Conservation (phyloP, 495 filamentous ascomycete genomes). For the Xylaria bambusicola region DNA sequence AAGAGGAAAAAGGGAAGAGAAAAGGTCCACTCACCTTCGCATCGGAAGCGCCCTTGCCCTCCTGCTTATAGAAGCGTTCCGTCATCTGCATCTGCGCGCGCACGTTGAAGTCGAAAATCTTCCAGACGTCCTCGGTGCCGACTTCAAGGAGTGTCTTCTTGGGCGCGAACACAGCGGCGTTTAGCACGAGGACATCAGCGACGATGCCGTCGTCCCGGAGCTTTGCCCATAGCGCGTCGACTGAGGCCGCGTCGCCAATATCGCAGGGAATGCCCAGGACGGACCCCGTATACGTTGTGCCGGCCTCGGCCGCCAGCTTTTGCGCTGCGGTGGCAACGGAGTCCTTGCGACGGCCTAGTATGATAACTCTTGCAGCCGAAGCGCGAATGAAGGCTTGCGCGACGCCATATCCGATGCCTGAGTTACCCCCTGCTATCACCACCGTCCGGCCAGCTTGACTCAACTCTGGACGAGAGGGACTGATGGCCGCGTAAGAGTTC, state of each 20-base stretch:
- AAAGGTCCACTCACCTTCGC: constrained; percentile 3
- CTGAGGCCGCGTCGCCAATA: constrained; percentile 20
- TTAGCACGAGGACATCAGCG: constrained; percentile 46
- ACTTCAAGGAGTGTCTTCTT: constrained; percentile 28
- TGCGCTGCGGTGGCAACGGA: constrained; percentile 16
- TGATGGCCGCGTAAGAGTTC: constrained; percentile 40
- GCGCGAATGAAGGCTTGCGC: constrained; percentile 37
- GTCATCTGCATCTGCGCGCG: constrained; percentile 37
- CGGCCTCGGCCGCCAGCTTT: constrained; percentile 10
- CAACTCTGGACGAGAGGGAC: constrained; percentile 45
- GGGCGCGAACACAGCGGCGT: constrained; percentile 28
- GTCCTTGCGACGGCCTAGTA: constrained; percentile 30
- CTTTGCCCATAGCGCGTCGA: constrained; percentile 36
- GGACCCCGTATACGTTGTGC: neutral
- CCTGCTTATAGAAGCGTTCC: constrained; percentile 37
- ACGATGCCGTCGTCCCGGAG: constrained; percentile 30
- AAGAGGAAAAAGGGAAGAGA: too few relatives aligned
- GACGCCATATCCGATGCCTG: constrained; percentile 38
- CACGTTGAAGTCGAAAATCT: constrained; percentile 35
- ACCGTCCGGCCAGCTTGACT: constrained; percentile 48
- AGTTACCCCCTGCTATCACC: constrained; percentile 48
- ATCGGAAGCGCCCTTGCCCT: constrained; percentile 8
- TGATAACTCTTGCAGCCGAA: constrained; percentile 27
- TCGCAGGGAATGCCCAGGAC: constrained; percentile 32
- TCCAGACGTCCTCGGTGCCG: constrained; percentile 33